Percentiles rank a stretch among this genome's conserved stretches.
Conservation (phyloP, 306 rosid species). For the Medicago arabica region DNA sequence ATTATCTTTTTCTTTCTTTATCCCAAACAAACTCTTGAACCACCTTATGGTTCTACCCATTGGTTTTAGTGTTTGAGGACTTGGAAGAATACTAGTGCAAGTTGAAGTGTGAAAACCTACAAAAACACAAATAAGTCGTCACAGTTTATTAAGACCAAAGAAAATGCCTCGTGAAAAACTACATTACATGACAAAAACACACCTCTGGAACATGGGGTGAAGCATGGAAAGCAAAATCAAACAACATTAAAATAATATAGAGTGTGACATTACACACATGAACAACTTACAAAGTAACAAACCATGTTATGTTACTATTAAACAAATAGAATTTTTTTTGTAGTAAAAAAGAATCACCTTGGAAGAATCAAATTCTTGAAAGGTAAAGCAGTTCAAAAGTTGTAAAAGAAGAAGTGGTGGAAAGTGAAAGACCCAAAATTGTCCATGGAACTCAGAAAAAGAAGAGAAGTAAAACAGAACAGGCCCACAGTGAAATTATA, state of each 20-base stretch:
- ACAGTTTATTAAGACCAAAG: slow-evolving; percentile 19
- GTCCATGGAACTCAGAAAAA: slow-evolving; percentile 42
- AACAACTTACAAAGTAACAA: slow-evolving; percentile 9
- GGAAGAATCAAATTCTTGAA: slow-evolving; percentile 61
- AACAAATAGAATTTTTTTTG: background rate
- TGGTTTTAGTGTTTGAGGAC: slow-evolving; percentile 11
- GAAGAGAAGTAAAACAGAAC: background rate
- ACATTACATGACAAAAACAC: slow-evolving; percentile 69
- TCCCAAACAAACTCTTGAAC: slow-evolving; percentile 81
- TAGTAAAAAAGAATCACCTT: slow-evolving; percentile 39
- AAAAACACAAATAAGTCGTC: slow-evolving; percentile 14
- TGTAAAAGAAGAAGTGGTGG: slow-evolving; percentile 31
- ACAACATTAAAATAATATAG: slow-evolving; percentile 23
- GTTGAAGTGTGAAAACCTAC: slow-evolving; percentile 28
- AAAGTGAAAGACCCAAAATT: slow-evolving; percentile 27
- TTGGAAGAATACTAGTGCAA: slow-evolving; percentile 37
- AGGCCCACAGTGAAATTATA: slow-evolving; percentile 34
- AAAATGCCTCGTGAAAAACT: slow-evolving; percentile 50
- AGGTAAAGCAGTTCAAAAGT: slow-evolving; percentile 30
- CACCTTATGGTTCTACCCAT: slow-evolving; percentile 90
- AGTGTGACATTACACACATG: background rate
- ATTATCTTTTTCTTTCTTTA: slow-evolving; percentile 56
- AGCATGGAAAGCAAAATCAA: slow-evolving; percentile 30
- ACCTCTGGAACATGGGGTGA: slow-evolving; percentile 48
- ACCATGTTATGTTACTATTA: slow-evolving; percentile 17